phyloP scores from a whole-genome alignment of 2,329 filamentous ascomycete species.

The Talaromyces sp. region DNA sequence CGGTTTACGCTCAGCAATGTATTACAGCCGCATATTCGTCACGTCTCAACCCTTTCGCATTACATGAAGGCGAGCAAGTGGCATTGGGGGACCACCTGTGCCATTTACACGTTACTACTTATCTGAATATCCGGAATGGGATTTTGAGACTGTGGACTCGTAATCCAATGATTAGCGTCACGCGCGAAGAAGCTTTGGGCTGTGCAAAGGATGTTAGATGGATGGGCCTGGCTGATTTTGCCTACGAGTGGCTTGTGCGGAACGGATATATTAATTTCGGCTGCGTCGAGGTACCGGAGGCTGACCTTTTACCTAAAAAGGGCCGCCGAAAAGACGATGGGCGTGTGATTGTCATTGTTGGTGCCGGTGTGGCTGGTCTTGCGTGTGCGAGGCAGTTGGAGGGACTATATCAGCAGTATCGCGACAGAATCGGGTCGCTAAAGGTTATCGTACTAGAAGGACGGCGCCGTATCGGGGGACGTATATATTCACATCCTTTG shows the following conservation, averaged over 20 bases:
- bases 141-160: conserved; percentile 86
- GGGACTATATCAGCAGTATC: conserved; percentile 76
- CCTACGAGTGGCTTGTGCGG: conserved; percentile 87
- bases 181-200: conserved; percentile 78
- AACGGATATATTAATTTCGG: conserved; percentile 96
- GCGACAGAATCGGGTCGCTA: conserved; percentile 60
- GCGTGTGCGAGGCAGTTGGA: conserved; percentile 90
- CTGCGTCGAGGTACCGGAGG: conserved; percentile 67
- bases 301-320: conserved; percentile 29
- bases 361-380: conserved; percentile 89
- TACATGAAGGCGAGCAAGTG: conserved; percentile 79
- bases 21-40: conserved; percentile 85
- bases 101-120: conserved; percentile 84
- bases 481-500: conserved; percentile 80
- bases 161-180: conserved; percentile 78
- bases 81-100: conserved; percentile 78
- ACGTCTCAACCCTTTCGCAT: conserved; percentile 78
- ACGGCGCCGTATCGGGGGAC: conserved; percentile 78
- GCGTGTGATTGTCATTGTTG: conserved; percentile 79
- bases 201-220: conserved; percentile 83
- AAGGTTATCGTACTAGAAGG: conserved; percentile 83
- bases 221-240: conserved; percentile 83
- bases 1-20: conserved; percentile 86
- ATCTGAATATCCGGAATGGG: conserved; percentile 92
- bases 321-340: conserved; percentile 46